Evolutionary conservation across 139 green algal species (phyloP), one percentile per base, ranked within the genome.

Genomic region (Ostreobium quekettii): DNA sequence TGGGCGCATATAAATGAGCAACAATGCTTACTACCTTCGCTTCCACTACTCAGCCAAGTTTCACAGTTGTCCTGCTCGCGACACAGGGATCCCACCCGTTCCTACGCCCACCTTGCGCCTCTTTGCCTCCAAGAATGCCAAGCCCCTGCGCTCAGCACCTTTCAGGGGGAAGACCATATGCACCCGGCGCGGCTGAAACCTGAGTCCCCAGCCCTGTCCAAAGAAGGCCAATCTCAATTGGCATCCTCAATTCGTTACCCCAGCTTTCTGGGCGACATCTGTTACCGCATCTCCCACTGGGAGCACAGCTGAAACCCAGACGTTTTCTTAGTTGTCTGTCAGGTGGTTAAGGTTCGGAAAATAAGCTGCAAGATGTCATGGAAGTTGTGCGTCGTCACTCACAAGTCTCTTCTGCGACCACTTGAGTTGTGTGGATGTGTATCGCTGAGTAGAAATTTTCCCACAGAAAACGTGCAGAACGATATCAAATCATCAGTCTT

Each of bases 61-160:
- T 26, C 42, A 53, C 15, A 53, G 42, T 53, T 19, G 15, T 26
- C 15, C 42, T 26, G 42, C 19, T 26, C 42, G 42, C 19, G 15
- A 53, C 42, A 53, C 15, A 53, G 42, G 42, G 42, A 53, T 26
- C 19, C n/a, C n/a, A n/a, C n/a, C n/a, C n/a, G n/a, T n/a, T n/a
- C n/a, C n/a, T n/a, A n/a, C n/a, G n/a, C 73, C 8, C 61, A 84
- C 82, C 60, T 79, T 49, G 24, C 74, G 79, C 64, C 86, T 87
- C 71, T 93, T 93, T 47, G 79, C 87, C 66, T 94, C 87, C 48
- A 94, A 49, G 1, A 85, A 91, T 30, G 84, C 87, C 38, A 94
- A 70, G 26, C 87, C 87, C 28, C 77, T 56, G 4, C 80, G 74
- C n/a, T 93, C 84, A 1, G 78, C 60, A 47, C 87, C 87, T 1